Base-by-base conservation (phyloP, 2,329 filamentous ascomycete species). In the Corinectria fuckeliana region DNA sequence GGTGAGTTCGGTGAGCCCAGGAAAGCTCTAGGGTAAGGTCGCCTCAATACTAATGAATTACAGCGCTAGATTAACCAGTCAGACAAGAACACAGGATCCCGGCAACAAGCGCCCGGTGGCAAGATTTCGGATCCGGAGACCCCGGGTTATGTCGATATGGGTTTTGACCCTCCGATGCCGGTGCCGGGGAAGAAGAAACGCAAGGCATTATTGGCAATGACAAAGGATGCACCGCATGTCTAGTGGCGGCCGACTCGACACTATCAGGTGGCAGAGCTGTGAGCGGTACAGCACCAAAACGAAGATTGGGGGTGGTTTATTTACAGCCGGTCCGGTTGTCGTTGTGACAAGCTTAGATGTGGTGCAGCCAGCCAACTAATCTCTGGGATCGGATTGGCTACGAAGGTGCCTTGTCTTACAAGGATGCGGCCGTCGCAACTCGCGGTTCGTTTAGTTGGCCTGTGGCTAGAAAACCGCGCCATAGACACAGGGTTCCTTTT, bases 161-260 rank as follows among this genome's bases (percentile, higher is more conserved):
- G 10, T 16, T 8, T 32, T 30, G 45, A 21, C 34, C 20, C 21
- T 57, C 54, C 54, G 54, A 45, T 57, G 39, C 30, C 50, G 56
- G 50, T 47, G 41, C 32, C 18, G 28, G 42, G 20, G 23, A 45
- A 45, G 18, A 45, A 45, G 25, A n/a, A 20, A 18, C 4, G 5
- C 25, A 18, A n/a, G 3, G 4, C n/a, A 5, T 30, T 20, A 25
- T 30, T 28, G 4, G 16, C 25, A 5, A 18, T 45, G 18, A 8
- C n/a, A 13, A 2, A 28, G 9, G 6, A 45, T 28, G 25, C 23
- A 28, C 26, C 23, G n/a, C n/a, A 14, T 20, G 2, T 26, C n/a
- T 28, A 36, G 42, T 20, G 42, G 53, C 42, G 53, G 53, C 53
- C 53, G 58, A 56, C 58, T 25, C 13, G 20, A 57, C 41, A 48